Evolutionary conservation across 164 flowering plant species (phyloP).

Genomic region (Santalum album): DNA sequence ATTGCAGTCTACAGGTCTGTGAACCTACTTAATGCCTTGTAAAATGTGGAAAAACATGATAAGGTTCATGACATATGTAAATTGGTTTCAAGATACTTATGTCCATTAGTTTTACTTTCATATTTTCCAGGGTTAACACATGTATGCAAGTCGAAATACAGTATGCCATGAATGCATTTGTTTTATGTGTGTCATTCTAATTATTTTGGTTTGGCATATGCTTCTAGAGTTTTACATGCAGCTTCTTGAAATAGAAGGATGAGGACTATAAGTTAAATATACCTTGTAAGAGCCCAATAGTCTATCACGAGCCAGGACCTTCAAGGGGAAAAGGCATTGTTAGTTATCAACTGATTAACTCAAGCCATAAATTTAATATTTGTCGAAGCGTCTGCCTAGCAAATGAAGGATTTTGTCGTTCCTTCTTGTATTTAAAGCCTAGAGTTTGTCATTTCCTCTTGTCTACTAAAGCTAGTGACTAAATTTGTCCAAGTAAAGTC

Average conservation of each 20-base stretch:
- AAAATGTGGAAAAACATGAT: not conserved
- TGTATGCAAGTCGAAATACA: no score
- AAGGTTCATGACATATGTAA: not conserved
- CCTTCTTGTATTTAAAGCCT: no score
- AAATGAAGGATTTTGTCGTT: no score
- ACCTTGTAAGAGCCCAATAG: constrained; percentile 90
- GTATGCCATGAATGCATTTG: no score
- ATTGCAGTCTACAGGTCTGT: not conserved
- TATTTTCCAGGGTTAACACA: no score
- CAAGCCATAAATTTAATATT: not conserved
- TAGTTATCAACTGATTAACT: not conserved
- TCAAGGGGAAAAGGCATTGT: constrained; percentile 6
- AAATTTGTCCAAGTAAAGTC: no score
- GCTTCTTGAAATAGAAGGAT: no score
- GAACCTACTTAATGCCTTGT: not conserved
- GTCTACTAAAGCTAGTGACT: no score
- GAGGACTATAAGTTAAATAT: constrained; percentile 2
- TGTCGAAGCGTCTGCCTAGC: not conserved
- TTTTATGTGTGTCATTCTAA: not conserved
- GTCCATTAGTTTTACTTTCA: no score
- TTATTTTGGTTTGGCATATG: not conserved
- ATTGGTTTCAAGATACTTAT: not conserved
- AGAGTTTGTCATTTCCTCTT: no score
- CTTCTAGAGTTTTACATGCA: not conserved
- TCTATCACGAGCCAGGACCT: constrained; percentile 95